Conservation (phyloP, 192 early-diverging fungal genomes). For the Backusella tuberculispora region DNA sequence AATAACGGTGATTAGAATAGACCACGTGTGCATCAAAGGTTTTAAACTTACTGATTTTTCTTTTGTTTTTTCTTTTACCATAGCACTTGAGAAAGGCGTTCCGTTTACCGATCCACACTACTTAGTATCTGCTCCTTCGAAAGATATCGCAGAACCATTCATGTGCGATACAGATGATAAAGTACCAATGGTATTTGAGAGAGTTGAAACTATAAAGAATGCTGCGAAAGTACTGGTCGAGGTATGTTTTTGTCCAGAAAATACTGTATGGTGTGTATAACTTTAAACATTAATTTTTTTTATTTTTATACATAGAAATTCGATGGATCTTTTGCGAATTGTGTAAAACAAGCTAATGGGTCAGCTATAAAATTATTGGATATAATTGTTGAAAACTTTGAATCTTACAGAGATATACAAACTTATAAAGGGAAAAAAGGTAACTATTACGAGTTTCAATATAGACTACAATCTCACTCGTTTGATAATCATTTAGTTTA, state of each 20-base stretch:
- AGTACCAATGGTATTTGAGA: constrained; percentile 63
- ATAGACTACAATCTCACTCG: too few relatives aligned
- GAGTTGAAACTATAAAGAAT: constrained; percentile 65
- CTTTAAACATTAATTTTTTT: neutral
- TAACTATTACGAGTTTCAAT: neutral
- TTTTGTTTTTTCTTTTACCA: neutral
- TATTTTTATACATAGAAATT: constrained; percentile 51
- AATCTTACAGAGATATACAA: constrained; percentile 70
- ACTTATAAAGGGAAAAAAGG: constrained; percentile 58
- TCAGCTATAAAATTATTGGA: constrained; percentile 63
- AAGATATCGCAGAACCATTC: neutral
- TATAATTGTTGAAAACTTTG: constrained; percentile 60
- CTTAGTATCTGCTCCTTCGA: constrained; percentile 33
- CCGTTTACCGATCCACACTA: constrained; percentile 64
- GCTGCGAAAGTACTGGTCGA: constrained; percentile 69
- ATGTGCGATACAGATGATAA: constrained; percentile 41
- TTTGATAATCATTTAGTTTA: constrained; percentile 45
- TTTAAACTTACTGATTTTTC: constrained; percentile 4
- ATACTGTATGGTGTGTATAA: neutral
- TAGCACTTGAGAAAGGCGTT: constrained; percentile 60
- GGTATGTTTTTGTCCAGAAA: constrained; percentile 31
- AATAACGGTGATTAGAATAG: constrained; percentile 55
- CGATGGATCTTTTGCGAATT: constrained; percentile 63
- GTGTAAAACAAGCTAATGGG: constrained; percentile 51
- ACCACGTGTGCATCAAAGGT: neutral